These are phyloP conservation scores for Fusarium sp. DNA, from an alignment of 2,329 filamentous ascomycete genomes.

Conservation along the genomic window DNA sequence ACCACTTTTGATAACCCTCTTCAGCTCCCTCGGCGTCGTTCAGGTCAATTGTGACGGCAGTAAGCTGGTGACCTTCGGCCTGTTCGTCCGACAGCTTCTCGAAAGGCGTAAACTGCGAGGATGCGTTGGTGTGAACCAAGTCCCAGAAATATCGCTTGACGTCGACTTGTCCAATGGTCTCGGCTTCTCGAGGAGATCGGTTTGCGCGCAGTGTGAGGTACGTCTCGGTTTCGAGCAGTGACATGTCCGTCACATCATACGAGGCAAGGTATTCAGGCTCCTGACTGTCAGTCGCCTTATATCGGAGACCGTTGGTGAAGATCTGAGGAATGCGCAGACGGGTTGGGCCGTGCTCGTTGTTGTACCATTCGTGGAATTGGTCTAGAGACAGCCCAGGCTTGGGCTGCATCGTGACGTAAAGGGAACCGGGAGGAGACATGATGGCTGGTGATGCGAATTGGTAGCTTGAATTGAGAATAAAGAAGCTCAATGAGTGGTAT, in stretches of 20 bases:
- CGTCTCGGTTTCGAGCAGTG: slow-evolving; percentile 73
- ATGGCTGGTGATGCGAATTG: background rate
- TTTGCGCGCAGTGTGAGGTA: slow-evolving; percentile 75
- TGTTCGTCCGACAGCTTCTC: slow-evolving; percentile 70
- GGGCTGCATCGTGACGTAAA: slow-evolving; percentile 90
- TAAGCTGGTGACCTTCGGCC: slow-evolving; percentile 68
- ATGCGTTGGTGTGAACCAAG: slow-evolving; percentile 66
- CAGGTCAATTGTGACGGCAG: slow-evolving; percentile 70
- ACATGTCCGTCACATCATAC: slow-evolving; percentile 84
- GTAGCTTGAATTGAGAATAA: background rate
- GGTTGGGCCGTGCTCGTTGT: slow-evolving; percentile 89
- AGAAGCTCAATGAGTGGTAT: background rate
- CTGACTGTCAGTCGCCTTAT: slow-evolving; percentile 72
- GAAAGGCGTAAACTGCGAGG: slow-evolving; percentile 66
- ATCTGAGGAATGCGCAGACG: slow-evolving; percentile 81
- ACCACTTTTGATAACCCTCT: slow-evolving; percentile 73
- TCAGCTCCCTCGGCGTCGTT: slow-evolving; percentile 61
- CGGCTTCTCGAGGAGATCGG: slow-evolving; percentile 64
- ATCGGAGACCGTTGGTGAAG: slow-evolving; percentile 81
- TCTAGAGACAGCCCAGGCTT: slow-evolving; percentile 70
- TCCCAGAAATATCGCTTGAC: slow-evolving; percentile 80
- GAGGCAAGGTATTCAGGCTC: slow-evolving; percentile 79
- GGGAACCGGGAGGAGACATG: slow-evolving; percentile 70
- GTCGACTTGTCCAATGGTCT: slow-evolving; percentile 66
- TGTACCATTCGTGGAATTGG: slow-evolving; percentile 93